A percentile compares a stretch with the other conserved stretches of the same genome.
These are phyloP conservation scores for Globisporangium solare DNA, from an alignment of 352 stramenopile species.

Conservation along the genomic window DNA sequence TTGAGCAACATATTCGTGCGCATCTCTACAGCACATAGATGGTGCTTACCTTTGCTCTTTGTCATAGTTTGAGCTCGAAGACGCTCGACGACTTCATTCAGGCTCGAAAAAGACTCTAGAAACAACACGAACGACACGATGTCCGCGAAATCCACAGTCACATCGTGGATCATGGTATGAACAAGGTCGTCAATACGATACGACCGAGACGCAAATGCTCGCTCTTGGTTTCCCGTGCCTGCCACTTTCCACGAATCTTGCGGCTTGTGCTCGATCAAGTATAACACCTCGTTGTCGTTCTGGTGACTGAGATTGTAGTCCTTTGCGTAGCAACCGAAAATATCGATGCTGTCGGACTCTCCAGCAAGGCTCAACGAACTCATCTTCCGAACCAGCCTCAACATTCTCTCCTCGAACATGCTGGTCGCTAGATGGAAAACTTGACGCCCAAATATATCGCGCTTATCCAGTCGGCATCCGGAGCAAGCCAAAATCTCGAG, in stretches of 20 bases:
- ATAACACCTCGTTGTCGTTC: conserved; percentile 21
- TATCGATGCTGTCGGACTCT: conserved; percentile 35
- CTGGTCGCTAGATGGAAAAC: conserved; percentile 49
- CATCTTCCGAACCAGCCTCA: conserved; percentile 27
- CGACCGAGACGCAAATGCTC: conserved; percentile 13
- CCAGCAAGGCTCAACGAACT: conserved; percentile 17
- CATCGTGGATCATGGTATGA: conserved; percentile 23
- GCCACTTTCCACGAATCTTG: conserved; percentile 17
- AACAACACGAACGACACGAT: conserved; percentile 68
- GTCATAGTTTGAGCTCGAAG: conserved; percentile 44
- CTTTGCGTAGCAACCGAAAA: conserved; percentile 55
- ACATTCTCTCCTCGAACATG: conserved; percentile 28
- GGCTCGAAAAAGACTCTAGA: conserved; percentile 57
- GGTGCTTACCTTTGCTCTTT: conserved; percentile 34
- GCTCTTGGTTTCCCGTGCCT: conserved; percentile 5
- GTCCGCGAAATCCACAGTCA: conserved; percentile 52
- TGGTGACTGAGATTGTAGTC: conserved; percentile 43
- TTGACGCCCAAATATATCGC: conserved; percentile 64
- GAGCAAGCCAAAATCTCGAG: conserved; percentile 48
- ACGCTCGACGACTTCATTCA: conserved; percentile 55
- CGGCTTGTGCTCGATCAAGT: conserved; percentile 25
- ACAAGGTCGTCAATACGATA: conserved; percentile 31
- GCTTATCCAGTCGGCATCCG: conserved; percentile 40
- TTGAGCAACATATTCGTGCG: neutral
- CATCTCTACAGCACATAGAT: neutral